These are phyloP conservation scores for Penicillium parvum DNA, from an alignment of 495 filamentous ascomycete genomes.

Conservation along the genomic window DNA sequence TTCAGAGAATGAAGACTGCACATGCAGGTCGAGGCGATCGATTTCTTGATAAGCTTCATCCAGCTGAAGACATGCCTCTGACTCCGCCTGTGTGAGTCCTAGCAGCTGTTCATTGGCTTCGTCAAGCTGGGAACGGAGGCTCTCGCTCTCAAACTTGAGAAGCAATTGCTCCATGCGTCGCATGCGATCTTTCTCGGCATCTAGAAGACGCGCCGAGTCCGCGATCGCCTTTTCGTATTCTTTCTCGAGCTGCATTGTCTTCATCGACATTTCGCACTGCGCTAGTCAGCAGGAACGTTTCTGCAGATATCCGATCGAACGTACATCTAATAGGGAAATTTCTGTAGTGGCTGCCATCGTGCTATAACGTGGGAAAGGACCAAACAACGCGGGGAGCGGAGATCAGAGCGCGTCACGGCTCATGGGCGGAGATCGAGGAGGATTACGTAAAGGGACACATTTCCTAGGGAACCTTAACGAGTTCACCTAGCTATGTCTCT, in stretches of 20 bases:
- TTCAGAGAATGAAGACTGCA: conserved; percentile 58
- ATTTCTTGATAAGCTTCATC: conserved; percentile 52
- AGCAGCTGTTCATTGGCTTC: conserved; percentile 50
- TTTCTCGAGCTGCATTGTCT: conserved; percentile 53
- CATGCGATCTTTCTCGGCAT: conserved; percentile 64
- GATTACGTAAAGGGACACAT: conserved; percentile 25
- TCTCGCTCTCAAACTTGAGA: conserved; percentile 67
- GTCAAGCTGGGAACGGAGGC: conserved; percentile 55
- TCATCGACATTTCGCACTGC: conserved; percentile 43
- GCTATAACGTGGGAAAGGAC: background rate
- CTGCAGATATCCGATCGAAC: conserved; percentile 1
- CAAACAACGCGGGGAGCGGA: background rate
- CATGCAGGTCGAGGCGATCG: conserved; percentile 49
- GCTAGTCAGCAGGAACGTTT: background rate
- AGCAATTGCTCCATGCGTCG: conserved; percentile 62
- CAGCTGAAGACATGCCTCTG: conserved; percentile 55
- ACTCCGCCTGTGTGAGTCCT: conserved; percentile 43
- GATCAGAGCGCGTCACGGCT: too few relatives aligned
- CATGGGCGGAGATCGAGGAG: too few relatives aligned
- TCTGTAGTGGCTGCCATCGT: conserved; percentile 21
- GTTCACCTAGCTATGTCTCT: too few relatives aligned
- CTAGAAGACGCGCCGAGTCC: conserved; percentile 55
- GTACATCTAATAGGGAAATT: conserved; percentile 24
- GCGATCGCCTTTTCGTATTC: conserved; percentile 58
- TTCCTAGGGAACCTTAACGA: too few relatives aligned